Evolutionary conservation across 148 eudicot genomes (phyloP).

Genomic region (Rhododendron simsii): DNA sequence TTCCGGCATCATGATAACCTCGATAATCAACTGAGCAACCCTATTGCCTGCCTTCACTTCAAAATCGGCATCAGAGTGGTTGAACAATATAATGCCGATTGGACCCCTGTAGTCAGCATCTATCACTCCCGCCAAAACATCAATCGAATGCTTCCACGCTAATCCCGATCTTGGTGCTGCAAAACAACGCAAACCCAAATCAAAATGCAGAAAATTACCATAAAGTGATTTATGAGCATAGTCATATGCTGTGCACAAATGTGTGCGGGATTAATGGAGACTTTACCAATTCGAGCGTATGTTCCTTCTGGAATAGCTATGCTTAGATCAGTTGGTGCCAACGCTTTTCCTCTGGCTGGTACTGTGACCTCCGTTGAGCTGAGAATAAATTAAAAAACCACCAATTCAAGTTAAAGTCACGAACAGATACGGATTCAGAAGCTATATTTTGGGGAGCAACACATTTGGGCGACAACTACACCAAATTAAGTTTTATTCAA

Average conservation of each 20-base stretch:
- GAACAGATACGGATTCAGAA: not conserved
- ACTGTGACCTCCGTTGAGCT: slow-evolving; percentile 68
- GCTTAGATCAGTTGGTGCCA: slow-evolving; percentile 80
- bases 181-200: not conserved
- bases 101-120: slow-evolving; percentile 87
- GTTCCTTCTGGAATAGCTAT: slow-evolving; percentile 81
- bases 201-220: not conserved
- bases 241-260: not conserved
- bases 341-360: slow-evolving; percentile 83
- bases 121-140: slow-evolving; percentile 87
- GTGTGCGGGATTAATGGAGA: not conserved
- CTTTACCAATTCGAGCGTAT: slow-evolving; percentile 66
- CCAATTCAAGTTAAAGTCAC: not conserved
- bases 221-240: not conserved
- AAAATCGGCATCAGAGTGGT: slow-evolving; percentile 64
- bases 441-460: not conserved
- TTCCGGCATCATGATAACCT: slow-evolving; percentile 73
- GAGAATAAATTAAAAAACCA: not conserved
- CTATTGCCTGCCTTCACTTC: slow-evolving; percentile 77
- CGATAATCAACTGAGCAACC: slow-evolving; percentile 77
- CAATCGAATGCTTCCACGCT: slow-evolving; percentile 89
- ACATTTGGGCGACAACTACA: no score
- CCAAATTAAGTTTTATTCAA: not conserved
- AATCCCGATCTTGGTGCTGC: slow-evolving; percentile 89
- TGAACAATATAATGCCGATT: slow-evolving; percentile 75